Base-by-base conservation (phyloP, 129 eudicot genomes). In the Flaveria sonorensis region DNA sequence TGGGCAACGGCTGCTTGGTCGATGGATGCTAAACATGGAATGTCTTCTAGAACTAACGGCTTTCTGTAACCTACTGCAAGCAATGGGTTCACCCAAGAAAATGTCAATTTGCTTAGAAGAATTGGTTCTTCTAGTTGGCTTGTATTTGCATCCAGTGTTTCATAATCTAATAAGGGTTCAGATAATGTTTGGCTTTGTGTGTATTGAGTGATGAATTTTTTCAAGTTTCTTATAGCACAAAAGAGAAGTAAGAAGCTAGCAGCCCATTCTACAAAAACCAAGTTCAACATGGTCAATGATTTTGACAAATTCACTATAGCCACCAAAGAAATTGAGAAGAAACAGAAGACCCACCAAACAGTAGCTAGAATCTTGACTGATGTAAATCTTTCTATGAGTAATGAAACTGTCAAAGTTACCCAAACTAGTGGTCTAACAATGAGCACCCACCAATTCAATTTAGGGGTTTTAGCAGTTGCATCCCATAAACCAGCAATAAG, bases 71-170 rank as follows among this genome's bases (percentile, higher is more conserved):
- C 92, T 66, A 81, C 59, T 4, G 73, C 74, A 79, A 87, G 87
- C 67, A 89, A 59, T n/a, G 86, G 82, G 73, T 87, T 67, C 0
- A 89, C 70, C 96, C 92, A 89, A 32, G 92, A 81, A 81, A 89
- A 89, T 42, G 53, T 50, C 82, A 89, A 59, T 50, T 77, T 82
- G 68, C 90, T 82, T 1, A 85, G 55, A 15, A 89, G 60, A 42
- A 73, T 72, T 12, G 84, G 81, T 48, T 85, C 81, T 67, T 77
- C 56, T 59, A 63, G 26, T 63, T 65, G 66, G 16, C 13, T 60
- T 51, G 36, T 23, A 12, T 50, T 78, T 19, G 63, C 72, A 11
- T 76, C 73, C 40, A 50, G 75, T 68, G 73, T 19, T 59, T 70
- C 81, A 10, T 85, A 12, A 8, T 26, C 73, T 12, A 87, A 68